Conservation (phyloP, 176 grass and related monocot genomes). For the Cocos nucifera region DNA sequence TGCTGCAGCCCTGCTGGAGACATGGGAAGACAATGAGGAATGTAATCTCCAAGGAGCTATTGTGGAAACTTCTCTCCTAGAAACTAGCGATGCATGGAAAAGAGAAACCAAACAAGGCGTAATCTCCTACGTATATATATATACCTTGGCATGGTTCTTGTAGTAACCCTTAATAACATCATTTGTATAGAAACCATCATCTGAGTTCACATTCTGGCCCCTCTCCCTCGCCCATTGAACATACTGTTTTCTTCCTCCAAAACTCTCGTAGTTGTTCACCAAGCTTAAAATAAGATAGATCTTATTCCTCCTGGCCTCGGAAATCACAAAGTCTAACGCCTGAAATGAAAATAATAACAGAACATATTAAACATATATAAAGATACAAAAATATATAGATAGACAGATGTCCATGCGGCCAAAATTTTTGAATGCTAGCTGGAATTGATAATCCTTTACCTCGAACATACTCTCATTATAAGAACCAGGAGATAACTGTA, state of each 20-base stretch:
- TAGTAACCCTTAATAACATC: constrained; percentile 11
- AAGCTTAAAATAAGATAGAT: constrained; percentile 39
- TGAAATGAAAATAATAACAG: constrained; percentile 3
- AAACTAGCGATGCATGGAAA: too few species aligned
- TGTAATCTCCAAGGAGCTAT: too few species aligned
- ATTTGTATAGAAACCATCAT: constrained; percentile 7
- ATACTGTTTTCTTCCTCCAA: constrained; percentile 25
- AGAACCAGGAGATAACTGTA: too few species aligned
- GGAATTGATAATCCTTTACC: too few species aligned
- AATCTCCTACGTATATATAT: background rate
- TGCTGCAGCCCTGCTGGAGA: too few species aligned
- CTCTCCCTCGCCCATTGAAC: constrained; percentile 7
- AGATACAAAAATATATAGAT: too few species aligned
- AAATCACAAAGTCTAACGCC: constrained; percentile 38
- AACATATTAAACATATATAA: background rate
- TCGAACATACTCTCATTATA: too few species aligned
- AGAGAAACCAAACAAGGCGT: too few species aligned
- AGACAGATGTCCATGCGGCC: too few species aligned
- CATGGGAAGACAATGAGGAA: too few species aligned
- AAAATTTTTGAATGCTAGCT: too few species aligned
- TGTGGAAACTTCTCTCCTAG: too few species aligned
- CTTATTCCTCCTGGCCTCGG: constrained; percentile 18
- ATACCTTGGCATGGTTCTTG: constrained; percentile 18
- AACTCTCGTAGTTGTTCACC: constrained; percentile 27
- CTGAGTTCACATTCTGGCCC: background rate